Percentiles rank a stretch among this genome's conserved stretches.
phyloP scores from a whole-genome alignment of 164 flowering plant species.

The Vitis cinerea region DNA sequence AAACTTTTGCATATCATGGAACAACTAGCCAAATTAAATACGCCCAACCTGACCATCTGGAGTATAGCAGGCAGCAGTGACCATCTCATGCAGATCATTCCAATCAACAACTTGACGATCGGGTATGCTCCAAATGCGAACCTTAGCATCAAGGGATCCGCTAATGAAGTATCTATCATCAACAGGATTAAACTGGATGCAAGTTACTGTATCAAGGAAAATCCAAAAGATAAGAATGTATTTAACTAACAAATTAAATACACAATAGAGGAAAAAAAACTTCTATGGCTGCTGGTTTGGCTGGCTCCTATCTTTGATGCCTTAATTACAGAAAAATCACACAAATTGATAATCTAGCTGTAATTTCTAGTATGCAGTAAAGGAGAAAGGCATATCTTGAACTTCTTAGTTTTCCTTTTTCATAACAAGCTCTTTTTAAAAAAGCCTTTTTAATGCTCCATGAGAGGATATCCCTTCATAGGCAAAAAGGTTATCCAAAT shows the following conservation, averaged over 20 bases:
- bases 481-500: not conserved
- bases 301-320: too few relatives aligned
- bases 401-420: too few relatives aligned
- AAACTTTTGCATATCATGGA: not conserved
- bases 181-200: constrained; percentile 98
- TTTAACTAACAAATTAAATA: constrained; percentile 6
- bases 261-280: not conserved
- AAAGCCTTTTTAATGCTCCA: too few relatives aligned
- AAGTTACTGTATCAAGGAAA: constrained; percentile 71
- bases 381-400: too few relatives aligned
- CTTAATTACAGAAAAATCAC: too few relatives aligned
- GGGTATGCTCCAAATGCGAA: constrained; percentile 98
- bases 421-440: too few relatives aligned
- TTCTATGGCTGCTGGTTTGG: too few relatives aligned
- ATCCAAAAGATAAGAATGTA: constrained; percentile 10
- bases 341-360: too few relatives aligned
- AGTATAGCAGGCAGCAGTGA: constrained; percentile 97
- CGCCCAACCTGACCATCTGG: constrained; percentile 94
- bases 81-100: constrained; percentile 98
- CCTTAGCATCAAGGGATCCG: constrained; percentile 96
- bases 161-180: constrained; percentile 98
- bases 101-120: constrained; percentile 96
- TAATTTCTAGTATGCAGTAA: too few relatives aligned
- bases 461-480: too few relatives aligned
- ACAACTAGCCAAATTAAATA: not conserved